Evolutionary conservation across 1,139 yeast species (phyloP).

Genomic region (Candida labiduridarum): DNA sequence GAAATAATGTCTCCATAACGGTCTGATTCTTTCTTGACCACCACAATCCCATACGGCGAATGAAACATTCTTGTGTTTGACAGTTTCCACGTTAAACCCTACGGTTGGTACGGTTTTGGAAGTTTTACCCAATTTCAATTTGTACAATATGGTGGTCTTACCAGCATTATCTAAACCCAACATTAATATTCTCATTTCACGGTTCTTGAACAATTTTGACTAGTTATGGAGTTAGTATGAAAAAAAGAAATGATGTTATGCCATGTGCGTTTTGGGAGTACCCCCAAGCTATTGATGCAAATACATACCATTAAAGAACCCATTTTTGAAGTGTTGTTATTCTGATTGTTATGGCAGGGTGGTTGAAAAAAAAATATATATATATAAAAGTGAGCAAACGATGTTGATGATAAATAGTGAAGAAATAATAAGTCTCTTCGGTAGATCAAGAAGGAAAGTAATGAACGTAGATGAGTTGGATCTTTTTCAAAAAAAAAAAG

Average conservation of each 20-base stretch:
- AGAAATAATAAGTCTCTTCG: background rate
- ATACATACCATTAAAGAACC: slow-evolving; percentile 14
- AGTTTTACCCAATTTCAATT: slow-evolving; percentile 72
- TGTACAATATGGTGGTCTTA: slow-evolving; percentile 77
- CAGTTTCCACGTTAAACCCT: slow-evolving; percentile 93
- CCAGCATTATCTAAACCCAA: slow-evolving; percentile 93
- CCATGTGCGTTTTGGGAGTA: no score
- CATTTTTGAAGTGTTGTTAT: slow-evolving; percentile 7
- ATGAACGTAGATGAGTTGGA: background rate
- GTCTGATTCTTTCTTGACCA: slow-evolving; percentile 89
- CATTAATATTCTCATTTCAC: slow-evolving; percentile 77
- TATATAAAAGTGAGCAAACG: background rate
- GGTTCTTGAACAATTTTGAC: slow-evolving; percentile 61
- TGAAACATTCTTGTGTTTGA: slow-evolving; percentile 81
- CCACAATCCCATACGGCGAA: slow-evolving; percentile 98
- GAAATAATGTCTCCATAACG: slow-evolving; percentile 93
- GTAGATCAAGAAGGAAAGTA: background rate
- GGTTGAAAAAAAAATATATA: background rate
- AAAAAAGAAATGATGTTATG: no score
- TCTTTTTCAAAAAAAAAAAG: background rate
- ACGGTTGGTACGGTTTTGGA: slow-evolving; percentile 90
- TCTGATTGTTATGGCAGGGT: background rate
- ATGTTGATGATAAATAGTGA: background rate
- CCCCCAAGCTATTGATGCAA: background rate
- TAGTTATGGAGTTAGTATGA: slow-evolving; percentile 1